Evolutionary conservation across 768 basidiomycete genomes (phyloP).

Genomic region (Macrolepiota fuliginosa): DNA sequence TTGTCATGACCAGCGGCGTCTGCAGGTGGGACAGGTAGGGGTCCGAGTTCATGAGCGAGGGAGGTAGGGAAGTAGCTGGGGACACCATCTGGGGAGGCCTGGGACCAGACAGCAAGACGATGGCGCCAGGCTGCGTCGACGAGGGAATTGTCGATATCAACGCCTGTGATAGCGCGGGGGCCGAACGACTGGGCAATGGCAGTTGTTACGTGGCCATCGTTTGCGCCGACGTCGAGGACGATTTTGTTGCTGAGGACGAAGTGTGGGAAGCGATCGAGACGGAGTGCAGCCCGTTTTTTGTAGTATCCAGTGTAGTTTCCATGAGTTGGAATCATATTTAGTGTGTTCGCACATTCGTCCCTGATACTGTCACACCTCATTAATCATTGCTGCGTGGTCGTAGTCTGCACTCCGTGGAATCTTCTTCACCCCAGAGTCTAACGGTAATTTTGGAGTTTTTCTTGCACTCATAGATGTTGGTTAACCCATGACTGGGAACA

Average conservation of each 20-base stretch:
- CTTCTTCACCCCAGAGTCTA: no score
- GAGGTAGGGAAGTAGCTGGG: conserved; percentile 73
- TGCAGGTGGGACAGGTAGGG: conserved; percentile 62
- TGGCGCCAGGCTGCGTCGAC: conserved; percentile 76
- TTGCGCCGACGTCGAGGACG: conserved; percentile 85
- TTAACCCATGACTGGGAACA: no score
- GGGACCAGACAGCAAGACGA: conserved; percentile 68
- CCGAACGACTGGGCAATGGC: conserved; percentile 31
- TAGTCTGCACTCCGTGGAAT: no score
- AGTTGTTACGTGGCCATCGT: conserved; percentile 78
- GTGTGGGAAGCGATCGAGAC: conserved; percentile 60
- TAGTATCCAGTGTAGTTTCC: conserved; percentile 85
- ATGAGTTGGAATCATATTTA: conserved; percentile 33
- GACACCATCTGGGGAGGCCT: conserved; percentile 41
- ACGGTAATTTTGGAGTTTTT: no score
- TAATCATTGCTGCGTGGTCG: no score
- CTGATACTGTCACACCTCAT: no score
- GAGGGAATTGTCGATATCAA: conserved; percentile 80
- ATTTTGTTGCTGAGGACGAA: conserved; percentile 50
- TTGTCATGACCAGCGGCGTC: conserved; percentile 19
- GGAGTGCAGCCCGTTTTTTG: conserved; percentile 57
- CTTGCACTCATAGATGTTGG: no score
- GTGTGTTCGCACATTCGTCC: no score
- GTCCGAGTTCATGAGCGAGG: conserved; percentile 72
- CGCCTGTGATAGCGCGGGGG: conserved; percentile 73